A percentile compares a stretch with the other conserved stretches of the same genome.
phyloP scores from a whole-genome alignment of 192 early-diverging fungal genomes.

The Radiomyces spectabilis region DNA sequence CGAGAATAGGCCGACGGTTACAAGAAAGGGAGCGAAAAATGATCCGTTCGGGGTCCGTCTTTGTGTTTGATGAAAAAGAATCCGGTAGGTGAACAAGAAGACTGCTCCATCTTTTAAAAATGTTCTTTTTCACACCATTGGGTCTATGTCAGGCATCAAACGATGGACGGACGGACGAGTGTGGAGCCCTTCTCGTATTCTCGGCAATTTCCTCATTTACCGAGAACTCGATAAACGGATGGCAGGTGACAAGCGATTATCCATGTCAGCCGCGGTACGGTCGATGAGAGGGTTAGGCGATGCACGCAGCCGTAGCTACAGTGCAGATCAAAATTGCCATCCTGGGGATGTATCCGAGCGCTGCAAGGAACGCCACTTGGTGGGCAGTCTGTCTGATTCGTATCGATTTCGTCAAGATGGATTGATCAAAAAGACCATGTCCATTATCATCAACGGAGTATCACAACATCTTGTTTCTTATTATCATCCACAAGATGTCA shows the following conservation, averaged over 20 bases:
- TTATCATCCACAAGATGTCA: constrained; percentile 43
- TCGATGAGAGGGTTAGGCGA: too few species aligned
- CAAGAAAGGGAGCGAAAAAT: constrained; percentile 46
- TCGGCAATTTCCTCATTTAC: constrained; percentile 60
- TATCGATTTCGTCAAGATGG: constrained; percentile 34
- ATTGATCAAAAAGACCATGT: constrained; percentile 58
- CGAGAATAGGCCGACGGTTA: constrained; percentile 47
- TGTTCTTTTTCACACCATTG: too few species aligned
- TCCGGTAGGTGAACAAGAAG: constrained; percentile 21
- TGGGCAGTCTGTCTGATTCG: constrained; percentile 21
- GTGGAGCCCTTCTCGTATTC: constrained; percentile 64
- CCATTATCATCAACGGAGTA: constrained; percentile 36
- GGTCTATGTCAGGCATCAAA: constrained; percentile 58
- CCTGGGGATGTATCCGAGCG: too few species aligned
- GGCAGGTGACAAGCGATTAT: constrained; percentile 6
- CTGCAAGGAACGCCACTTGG: constrained; percentile 13
- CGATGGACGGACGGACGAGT: constrained; percentile 65
- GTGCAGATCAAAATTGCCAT: too few species aligned
- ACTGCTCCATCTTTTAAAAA: not conserved
- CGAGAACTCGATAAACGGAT: constrained; percentile 40
- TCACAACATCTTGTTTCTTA: constrained; percentile 33
- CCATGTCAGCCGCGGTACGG: constrained; percentile 7
- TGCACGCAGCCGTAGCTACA: not conserved
- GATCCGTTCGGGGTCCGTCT: constrained; percentile 53
- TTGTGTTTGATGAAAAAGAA: constrained; percentile 68